Evolutionary conservation across 805 yeast genomes (phyloP), one percentile per base, ranked within the genome.

Genomic region (Vanderwaltozyma tropicalis): DNA sequence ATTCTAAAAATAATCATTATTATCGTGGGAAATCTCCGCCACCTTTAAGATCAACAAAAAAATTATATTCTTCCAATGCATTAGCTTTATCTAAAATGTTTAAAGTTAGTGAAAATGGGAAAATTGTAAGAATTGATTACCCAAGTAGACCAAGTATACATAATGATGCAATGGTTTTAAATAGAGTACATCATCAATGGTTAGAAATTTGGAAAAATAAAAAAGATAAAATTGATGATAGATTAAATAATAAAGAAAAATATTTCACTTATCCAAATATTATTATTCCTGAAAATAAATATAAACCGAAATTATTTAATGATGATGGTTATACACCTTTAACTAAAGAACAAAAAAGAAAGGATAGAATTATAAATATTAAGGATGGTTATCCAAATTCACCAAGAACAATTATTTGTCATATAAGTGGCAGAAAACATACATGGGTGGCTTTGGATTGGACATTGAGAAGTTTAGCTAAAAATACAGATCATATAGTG

Each of bases 371-470:
- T 6, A 26, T 53, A 9, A 35, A 43, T 10, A 42, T 47, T 22
- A 46, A 43, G 19, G 42, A 51, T 4, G 59, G 56, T 14, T 49
- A 40, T 17, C 49, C 54, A 5, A 50, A 47, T 24, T 41, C 46
- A 5, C 59, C 62, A 28, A 64, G 87, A 48, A 69, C 70, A 1
- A 64, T 81, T 5, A 51, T 82, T 53, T 76, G 79, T 21, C 80
- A 80, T 51, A 64, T 83, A 22, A 68, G 78, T 46, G 94, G 86
- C 3, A 63, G 89, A 41, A 68, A 64, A 39, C 89, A 82, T 61
- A 79, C 92, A 0, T 83, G 94, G 94, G 85, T 80, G 10, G 77
- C 86, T 1, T 57, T 83, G 20, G 94, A 83, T 55, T 83, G 83
- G 78, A 63, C 74, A 6, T 58, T 81, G 38, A 66, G 65, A 33